Percentiles rank a stretch among this genome's conserved stretches.
phyloP scores from a whole-genome alignment of 192 early-diverging fungal genomes.

The Blastocladiella britannica region DNA sequence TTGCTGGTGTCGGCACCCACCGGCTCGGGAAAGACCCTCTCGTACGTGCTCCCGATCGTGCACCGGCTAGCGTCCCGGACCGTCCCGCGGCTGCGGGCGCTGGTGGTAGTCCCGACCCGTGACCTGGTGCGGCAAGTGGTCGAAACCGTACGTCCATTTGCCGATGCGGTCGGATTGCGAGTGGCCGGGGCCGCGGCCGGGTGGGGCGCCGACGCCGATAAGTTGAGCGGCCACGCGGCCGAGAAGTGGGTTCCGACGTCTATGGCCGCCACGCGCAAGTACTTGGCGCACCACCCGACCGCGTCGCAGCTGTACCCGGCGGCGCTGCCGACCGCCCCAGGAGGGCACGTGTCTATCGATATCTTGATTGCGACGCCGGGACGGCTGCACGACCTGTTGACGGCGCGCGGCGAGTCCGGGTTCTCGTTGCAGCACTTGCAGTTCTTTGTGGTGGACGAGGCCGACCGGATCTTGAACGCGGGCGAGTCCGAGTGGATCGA shows the following conservation, averaged over 20 bases:
- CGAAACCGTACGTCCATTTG: conserved; percentile 57
- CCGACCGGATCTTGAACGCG: conserved; percentile 80
- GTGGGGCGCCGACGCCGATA: too few relatives aligned
- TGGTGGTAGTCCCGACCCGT: conserved; percentile 80
- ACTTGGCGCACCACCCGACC: neutral
- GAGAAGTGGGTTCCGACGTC: neutral
- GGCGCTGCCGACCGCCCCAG: conserved; percentile 11
- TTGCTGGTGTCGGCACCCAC: conserved; percentile 88
- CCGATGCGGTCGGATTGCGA: conserved; percentile 46
- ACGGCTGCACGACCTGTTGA: conserved; percentile 72
- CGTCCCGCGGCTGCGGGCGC: conserved; percentile 59
- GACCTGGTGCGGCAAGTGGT: conserved; percentile 80
- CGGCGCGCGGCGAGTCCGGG: conserved; percentile 48
- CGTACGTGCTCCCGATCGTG: conserved; percentile 84
- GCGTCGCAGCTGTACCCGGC: neutral
- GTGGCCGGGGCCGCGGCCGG: neutral
- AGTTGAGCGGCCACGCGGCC: neutral
- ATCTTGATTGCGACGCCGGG: conserved; percentile 91
- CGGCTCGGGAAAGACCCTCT: conserved; percentile 88
- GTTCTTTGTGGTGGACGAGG: conserved; percentile 86
- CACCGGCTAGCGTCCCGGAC: conserved; percentile 52
- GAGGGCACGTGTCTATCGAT: conserved; percentile 55
- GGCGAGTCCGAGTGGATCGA: conserved; percentile 80
- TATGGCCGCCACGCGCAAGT: neutral
- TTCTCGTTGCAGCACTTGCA: conserved; percentile 81